Conservation (phyloP, 208 protist species). For the Trypanosoma vivax region DNA sequence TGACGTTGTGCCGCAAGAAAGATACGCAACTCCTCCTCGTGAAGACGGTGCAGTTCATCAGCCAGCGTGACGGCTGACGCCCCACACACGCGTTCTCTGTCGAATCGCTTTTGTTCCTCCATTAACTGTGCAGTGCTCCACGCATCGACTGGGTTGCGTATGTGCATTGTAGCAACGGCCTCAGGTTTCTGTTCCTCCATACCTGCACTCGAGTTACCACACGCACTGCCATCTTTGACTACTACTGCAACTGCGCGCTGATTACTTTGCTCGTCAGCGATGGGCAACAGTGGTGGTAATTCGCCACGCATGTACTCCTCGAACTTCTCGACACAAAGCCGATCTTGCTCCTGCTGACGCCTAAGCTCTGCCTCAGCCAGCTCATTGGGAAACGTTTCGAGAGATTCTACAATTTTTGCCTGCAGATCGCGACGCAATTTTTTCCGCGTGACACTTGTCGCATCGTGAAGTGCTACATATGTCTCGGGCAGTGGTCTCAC, state of each 20-base stretch:
- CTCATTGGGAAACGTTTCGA: constrained; percentile 66
- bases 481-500: constrained; percentile 86
- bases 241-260: not conserved
- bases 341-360: constrained; percentile 63
- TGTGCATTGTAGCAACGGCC: constrained; percentile 65
- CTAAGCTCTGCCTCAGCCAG: constrained; percentile 56
- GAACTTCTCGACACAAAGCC: constrained; percentile 69
- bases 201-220: not conserved
- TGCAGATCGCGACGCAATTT: constrained; percentile 71
- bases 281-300: constrained; percentile 23
- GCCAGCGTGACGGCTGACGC: constrained; percentile 29
- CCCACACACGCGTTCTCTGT: constrained; percentile 19
- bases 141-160: constrained; percentile 74
- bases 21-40: constrained; percentile 88
- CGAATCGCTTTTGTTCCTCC: constrained; percentile 38
- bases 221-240: not conserved
- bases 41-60: constrained; percentile 38
- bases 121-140: constrained; percentile 66
- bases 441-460: constrained; percentile 49
- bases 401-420: constrained; percentile 73
- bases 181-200: not conserved
- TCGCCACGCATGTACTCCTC: constrained; percentile 78
- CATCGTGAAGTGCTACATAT: constrained; percentile 80
- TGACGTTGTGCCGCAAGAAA: constrained; percentile 80
- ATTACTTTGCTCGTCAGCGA: not conserved